Evolutionary conservation across 2,329 filamentous ascomycete genomes (phyloP).

Genomic region (Trichoderma sp.): DNA sequence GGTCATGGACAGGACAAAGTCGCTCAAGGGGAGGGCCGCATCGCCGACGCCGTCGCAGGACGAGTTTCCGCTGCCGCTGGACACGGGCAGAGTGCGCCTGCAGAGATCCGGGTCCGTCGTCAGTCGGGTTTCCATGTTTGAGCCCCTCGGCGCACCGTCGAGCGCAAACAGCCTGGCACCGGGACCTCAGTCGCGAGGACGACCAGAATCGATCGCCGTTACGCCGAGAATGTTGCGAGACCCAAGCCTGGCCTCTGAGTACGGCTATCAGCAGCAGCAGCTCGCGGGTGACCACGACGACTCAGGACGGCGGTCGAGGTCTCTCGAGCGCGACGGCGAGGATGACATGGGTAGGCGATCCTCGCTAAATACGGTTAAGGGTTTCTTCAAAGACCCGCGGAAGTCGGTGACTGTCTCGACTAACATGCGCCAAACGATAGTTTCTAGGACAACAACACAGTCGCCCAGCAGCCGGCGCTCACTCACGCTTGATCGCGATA

Average conservation of each 20-base stretch:
- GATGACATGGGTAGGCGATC: constrained; percentile 53
- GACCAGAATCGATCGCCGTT: constrained; percentile 80
- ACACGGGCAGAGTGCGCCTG: constrained; percentile 37
- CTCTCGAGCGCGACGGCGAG: constrained; percentile 37
- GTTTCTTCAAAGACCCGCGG: constrained; percentile 62
- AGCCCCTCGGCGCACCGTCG: constrained; percentile 38
- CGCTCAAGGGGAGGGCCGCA: constrained; percentile 37
- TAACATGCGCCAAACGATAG: constrained; percentile 40
- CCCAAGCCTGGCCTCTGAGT: constrained; percentile 50
- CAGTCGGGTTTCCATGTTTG: constrained; percentile 59
- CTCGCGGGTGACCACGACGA: constrained; percentile 56
- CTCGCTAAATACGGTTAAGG: constrained; percentile 61
- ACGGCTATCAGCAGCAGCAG: constrained; percentile 57
- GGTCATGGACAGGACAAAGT: constrained; percentile 47
- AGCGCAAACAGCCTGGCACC: constrained; percentile 30
- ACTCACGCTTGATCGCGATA: constrained; percentile 46
- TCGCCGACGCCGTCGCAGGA: constrained; percentile 48
- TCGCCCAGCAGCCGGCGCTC: constrained; percentile 57
- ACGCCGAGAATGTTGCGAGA: constrained; percentile 81
- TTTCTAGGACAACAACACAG: constrained; percentile 39
- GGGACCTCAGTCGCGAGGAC: constrained; percentile 46
- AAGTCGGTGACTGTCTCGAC: constrained; percentile 52
- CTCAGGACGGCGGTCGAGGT: constrained; percentile 42
- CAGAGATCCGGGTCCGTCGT: constrained; percentile 57
- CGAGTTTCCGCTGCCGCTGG: constrained; percentile 43